Conservation (phyloP, 1,284 basidiomycete genomes). For the Boletus mariae region DNA sequence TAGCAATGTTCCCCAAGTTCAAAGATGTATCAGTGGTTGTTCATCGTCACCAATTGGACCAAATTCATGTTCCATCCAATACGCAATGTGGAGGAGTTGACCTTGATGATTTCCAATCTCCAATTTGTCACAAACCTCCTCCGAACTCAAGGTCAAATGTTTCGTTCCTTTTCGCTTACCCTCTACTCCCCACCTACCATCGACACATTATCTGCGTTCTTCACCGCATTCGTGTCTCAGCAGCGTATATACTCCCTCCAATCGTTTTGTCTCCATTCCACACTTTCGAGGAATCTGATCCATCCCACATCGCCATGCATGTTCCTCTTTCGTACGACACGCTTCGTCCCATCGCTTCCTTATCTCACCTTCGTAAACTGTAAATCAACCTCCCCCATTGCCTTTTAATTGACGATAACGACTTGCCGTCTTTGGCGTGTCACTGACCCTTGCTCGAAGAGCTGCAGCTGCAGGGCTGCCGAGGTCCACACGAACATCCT, state of each 20-base stretch:
- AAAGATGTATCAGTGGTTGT: too few species aligned
- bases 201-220: background rate
- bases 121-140: background rate
- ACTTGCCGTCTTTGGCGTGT: background rate
- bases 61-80: too few species aligned
- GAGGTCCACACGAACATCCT: background rate
- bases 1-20: too few species aligned
- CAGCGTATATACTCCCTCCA: background rate
- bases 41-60: too few species aligned
- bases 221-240: background rate
- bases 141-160: conserved; percentile 1
- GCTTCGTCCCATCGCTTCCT: background rate
- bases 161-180: background rate
- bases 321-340: background rate
- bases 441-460: background rate
- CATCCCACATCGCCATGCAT: background rate
- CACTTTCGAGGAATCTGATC: background rate
- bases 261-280: background rate
- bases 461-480: background rate
- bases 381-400: background rate
- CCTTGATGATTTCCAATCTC: background rate
- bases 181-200: background rate
- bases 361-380: background rate
- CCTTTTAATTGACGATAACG: conserved; percentile 4
- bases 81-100: too few species aligned